Evolutionary conservation across 345 rosid species (phyloP), one percentile per base, ranked within the genome.

Genomic region (Lepidium didymum): DNA sequence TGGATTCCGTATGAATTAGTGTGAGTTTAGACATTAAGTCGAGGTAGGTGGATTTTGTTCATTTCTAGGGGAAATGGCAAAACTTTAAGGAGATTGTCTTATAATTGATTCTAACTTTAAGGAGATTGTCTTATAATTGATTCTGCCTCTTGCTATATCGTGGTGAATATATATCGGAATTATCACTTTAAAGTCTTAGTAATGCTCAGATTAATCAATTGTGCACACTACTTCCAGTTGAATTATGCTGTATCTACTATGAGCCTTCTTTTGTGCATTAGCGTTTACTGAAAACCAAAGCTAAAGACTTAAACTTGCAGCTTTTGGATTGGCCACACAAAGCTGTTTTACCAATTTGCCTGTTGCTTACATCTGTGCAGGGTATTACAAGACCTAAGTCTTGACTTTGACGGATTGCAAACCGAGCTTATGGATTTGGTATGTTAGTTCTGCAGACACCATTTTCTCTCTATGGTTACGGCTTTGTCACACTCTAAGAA

Each of bases 321-420:
- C 36, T 18, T 41, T 72, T 27, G 34, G 7, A 62, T 34, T 35
- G 56, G 37, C 14, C 25, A 54, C 41, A 34, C 12, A 8, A 33
- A 53, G 15, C 6, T 56, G 38, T n/a, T 61, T 62, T 33, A 65
- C 54, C 21, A 29, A 19, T 64, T 38, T 64, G 13, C n/a, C 3
- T 55, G 8, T 69, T 56, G 67, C 46, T 53, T 37, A 52, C 45
- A 51, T 57, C 0, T 58, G 51, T 68, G 71, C 83, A 89, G 96
- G 41, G 76, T 86, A 74, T 78, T 89, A 81, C 92, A 85, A 84
- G 99, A 94, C 33, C 75, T 89, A 31, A 75, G 69, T 61, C 74
- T 81, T 37, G 96, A 89, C 34, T 91, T 81, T 36, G 90, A 84
- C 36, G 56, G 68, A 33, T 56, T 87, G 62, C 83, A 64, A 19